Conservation (phyloP, 495 filamentous ascomycete species). For the Massariosphaeria phaeospora region DNA sequence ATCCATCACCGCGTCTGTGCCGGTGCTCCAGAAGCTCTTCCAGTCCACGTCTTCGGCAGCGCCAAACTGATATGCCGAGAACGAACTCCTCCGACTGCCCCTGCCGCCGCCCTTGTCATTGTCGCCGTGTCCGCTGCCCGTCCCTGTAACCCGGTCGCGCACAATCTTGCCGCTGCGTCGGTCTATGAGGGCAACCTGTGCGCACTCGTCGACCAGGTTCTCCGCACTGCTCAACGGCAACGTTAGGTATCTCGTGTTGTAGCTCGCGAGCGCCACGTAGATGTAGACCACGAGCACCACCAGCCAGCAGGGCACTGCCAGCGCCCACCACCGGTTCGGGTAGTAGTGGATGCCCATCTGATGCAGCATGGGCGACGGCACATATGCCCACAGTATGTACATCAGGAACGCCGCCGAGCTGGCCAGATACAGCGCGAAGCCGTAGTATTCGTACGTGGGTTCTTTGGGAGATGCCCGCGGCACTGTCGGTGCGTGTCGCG, state of each 20-base stretch:
- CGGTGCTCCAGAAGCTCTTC: slow-evolving; percentile 77
- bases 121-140: slow-evolving; percentile 49
- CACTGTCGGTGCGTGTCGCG: slow-evolving; percentile 62
- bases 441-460: slow-evolving; percentile 98
- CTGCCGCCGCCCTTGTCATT: slow-evolving; percentile 37
- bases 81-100: slow-evolving; percentile 10
- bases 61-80: slow-evolving; percentile 25
- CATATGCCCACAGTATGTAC: slow-evolving; percentile 91
- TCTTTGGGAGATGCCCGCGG: slow-evolving; percentile 87
- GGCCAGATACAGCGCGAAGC: slow-evolving; percentile 90
- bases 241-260: slow-evolving; percentile 86
- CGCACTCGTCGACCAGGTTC: slow-evolving; percentile 88
- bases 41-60: slow-evolving; percentile 54
- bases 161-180: slow-evolving; percentile 54
- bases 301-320: slow-evolving; percentile 83
- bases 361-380: slow-evolving; percentile 86
- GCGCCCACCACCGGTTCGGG: slow-evolving; percentile 93
- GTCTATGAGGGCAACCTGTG: slow-evolving; percentile 78
- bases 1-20: slow-evolving; percentile 97
- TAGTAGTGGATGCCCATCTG: slow-evolving; percentile 95
- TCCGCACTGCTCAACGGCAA: slow-evolving; percentile 74
- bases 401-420: slow-evolving; percentile 75
- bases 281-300: slow-evolving; percentile 88
- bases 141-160: slow-evolving; percentile 40
- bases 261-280: slow-evolving; percentile 85